These are phyloP conservation scores for Solanum ahanhuiri DNA, from an alignment of 257 asterid genomes.

Conservation along the genomic window DNA sequence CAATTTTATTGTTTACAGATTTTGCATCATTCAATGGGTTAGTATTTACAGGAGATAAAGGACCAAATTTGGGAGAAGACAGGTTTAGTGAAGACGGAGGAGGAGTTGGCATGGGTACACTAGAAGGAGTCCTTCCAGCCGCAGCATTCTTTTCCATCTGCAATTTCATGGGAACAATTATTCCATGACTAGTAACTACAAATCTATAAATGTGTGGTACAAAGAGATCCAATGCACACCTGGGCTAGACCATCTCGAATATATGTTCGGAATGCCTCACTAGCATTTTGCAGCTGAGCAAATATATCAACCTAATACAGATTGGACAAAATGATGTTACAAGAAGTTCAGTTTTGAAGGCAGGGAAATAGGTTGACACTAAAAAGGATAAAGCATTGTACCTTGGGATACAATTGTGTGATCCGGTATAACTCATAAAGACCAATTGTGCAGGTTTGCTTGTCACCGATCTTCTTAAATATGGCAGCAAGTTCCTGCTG, in stretches of 20 bases:
- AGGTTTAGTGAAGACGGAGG: slow-evolving; percentile 73
- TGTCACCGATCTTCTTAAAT: slow-evolving; percentile 97
- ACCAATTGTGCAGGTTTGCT: slow-evolving; percentile 97
- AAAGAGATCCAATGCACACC: slow-evolving; percentile 28
- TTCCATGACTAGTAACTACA: background rate
- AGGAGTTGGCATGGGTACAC: slow-evolving; percentile 92
- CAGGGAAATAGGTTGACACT: background rate
- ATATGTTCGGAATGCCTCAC: slow-evolving; percentile 92
- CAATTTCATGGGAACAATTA: slow-evolving; percentile 10
- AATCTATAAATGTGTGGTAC: background rate
- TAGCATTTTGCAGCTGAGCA: slow-evolving; percentile 95
- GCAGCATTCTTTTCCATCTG: slow-evolving; percentile 99
- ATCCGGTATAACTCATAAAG: slow-evolving; percentile 91
- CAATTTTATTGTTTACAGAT: slow-evolving; percentile 40
- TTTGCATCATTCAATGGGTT: slow-evolving; percentile 48
- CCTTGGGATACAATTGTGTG: slow-evolving; percentile 96
- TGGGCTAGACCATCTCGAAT: slow-evolving; percentile 97
- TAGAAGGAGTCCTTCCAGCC: slow-evolving; percentile 96
- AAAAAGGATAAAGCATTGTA: slow-evolving; percentile 5
- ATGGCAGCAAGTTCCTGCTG: slow-evolving; percentile 99
- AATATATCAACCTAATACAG: slow-evolving; percentile 85
- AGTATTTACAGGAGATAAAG: slow-evolving; percentile 68
- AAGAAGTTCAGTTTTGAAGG: background rate
- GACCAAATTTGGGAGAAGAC: slow-evolving; percentile 61
- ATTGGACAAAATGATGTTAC: background rate